Conservation (phyloP, 2,329 filamentous ascomycete species). For the Penicillium brasilianum region DNA sequence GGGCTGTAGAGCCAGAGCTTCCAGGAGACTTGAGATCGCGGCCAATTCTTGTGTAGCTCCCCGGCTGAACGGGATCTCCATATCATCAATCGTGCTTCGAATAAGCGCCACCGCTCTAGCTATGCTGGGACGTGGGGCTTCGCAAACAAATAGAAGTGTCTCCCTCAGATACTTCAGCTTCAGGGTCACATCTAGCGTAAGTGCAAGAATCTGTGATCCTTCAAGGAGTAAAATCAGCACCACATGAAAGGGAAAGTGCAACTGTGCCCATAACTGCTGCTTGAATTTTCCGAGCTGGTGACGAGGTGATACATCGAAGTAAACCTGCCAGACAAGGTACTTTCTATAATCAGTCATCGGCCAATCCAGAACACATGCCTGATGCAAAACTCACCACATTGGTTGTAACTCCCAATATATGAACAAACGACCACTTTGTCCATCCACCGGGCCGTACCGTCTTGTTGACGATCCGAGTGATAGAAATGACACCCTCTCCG, state of each 20-base stretch:
- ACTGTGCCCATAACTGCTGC: conserved; percentile 59
- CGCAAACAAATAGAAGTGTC: conserved; percentile 48
- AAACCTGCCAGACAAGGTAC: conserved; percentile 67
- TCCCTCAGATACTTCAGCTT: conserved; percentile 49
- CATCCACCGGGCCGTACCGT: conserved; percentile 49
- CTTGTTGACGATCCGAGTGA: conserved; percentile 61
- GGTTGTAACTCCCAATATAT: conserved; percentile 44
- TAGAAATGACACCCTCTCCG: conserved; percentile 68
- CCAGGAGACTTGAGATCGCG: conserved; percentile 41
- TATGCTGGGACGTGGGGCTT: conserved; percentile 38
- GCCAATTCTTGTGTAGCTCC: conserved; percentile 39
- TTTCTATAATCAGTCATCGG: conserved; percentile 18
- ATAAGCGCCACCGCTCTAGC: conserved; percentile 39
- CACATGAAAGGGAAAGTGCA: conserved; percentile 68
- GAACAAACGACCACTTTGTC: conserved; percentile 48
- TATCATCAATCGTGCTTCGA: conserved; percentile 45
- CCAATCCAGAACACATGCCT: background rate
- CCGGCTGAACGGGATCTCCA: conserved; percentile 47
- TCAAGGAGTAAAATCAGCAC: conserved; percentile 68
- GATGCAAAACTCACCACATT: conserved; percentile 39
- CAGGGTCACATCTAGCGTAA: conserved; percentile 51
- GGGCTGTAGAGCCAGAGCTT: conserved; percentile 35
- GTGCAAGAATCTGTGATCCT: conserved; percentile 63
- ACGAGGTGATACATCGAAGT: conserved; percentile 62
- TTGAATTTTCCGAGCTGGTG: conserved; percentile 58